Evolutionary conservation across 495 filamentous ascomycete species (phyloP), one percentile per base, ranked within the genome.

Genomic region (Chlorociboria aeruginascens): DNA sequence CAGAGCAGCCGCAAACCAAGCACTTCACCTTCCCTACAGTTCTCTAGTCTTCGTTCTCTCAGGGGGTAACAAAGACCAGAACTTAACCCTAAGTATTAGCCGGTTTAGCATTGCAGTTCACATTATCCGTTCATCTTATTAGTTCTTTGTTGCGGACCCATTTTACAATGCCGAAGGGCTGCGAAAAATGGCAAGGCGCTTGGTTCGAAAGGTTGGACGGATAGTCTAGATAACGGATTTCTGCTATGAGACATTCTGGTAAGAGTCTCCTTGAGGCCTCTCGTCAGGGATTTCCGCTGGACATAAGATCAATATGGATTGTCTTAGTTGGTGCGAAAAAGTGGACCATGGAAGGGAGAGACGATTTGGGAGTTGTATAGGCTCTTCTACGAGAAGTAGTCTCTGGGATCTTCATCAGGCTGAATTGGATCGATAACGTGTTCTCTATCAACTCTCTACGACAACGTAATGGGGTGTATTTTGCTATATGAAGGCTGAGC

Each of bases 71-170:
- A 66, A 66, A 66, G 63, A 62, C 77, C 71, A 79, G 81, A 84
- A 82, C 81, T 83, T 85, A 85, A 85, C 81, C 81, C 81, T 85
- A 85, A 78, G 67, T 59, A 61, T 60, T 63, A 56, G 66, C 73
- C 72, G 78, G 77, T 80, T 72, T 35, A 72, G 71, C 64, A 54
- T 69, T 69, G 69, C 64, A 69, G 63, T 67, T 43, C 69, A 56
- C 63, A 68, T 69, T 66, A 62, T 71, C 61, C 54, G 60, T 59
- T 57, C 61, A 61, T 31, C 54, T 60, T 59, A 73, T 53, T 72
- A 72, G 48, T 54, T 58, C 55, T 51, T 51, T 34, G 48, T 53
- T 47, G 53, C 48, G 45, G 33, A 54, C 53, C 45, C 45, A 51
- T n/a, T 35, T 37, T 38, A 25, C 37, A 43, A 59, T 14, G 52